Evolutionary conservation across 768 basidiomycete genomes (phyloP).

Genomic region (Phylloporus scabripes): DNA sequence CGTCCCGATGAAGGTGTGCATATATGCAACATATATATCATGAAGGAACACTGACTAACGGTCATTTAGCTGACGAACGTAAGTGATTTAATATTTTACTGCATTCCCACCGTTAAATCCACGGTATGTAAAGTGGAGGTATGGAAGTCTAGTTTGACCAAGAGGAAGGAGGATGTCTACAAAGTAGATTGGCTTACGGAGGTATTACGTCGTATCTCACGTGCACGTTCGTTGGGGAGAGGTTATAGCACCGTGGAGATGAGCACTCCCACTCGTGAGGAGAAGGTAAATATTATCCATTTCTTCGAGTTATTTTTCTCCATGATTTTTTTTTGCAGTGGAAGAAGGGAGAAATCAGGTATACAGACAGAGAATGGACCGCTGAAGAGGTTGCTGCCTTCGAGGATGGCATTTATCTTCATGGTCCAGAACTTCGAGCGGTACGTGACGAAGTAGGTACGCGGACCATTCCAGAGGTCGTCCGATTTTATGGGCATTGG

Average conservation of each 20-base stretch:
- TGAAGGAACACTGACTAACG: slow-evolving; percentile 20
- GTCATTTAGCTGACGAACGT: slow-evolving; percentile 52
- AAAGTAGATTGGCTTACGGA: slow-evolving; percentile 84
- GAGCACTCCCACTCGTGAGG: slow-evolving; percentile 44
- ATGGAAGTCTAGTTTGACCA: slow-evolving; percentile 52
- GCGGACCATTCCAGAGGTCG: slow-evolving; percentile 68
- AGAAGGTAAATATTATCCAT: slow-evolving; percentile 47
- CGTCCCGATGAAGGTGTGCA: slow-evolving; percentile 64
- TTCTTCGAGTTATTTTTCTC: slow-evolving; percentile 9
- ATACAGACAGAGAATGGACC: slow-evolving; percentile 67
- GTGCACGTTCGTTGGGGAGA: slow-evolving; percentile 52
- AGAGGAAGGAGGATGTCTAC: slow-evolving; percentile 44
- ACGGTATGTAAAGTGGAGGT: slow-evolving; percentile 50
- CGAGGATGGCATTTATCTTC: slow-evolving; percentile 65
- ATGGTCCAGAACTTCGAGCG: slow-evolving; percentile 75
- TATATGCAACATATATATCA: slow-evolving; percentile 8
- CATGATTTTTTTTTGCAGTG: slow-evolving; percentile 43
- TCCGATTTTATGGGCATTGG: slow-evolving; percentile 82
- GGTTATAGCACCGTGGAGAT: slow-evolving; percentile 61
- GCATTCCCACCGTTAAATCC: slow-evolving; percentile 2
- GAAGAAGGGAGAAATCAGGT: slow-evolving; percentile 63
- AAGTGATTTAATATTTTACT: slow-evolving; percentile 19
- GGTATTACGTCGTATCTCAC: slow-evolving; percentile 64
- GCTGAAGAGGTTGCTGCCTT: slow-evolving; percentile 66
- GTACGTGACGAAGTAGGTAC: slow-evolving; percentile 71